Evolutionary conservation across 2,329 filamentous ascomycete species (phyloP), one percentile per base, ranked within the genome.

Genomic region (Claviceps paspali): DNA sequence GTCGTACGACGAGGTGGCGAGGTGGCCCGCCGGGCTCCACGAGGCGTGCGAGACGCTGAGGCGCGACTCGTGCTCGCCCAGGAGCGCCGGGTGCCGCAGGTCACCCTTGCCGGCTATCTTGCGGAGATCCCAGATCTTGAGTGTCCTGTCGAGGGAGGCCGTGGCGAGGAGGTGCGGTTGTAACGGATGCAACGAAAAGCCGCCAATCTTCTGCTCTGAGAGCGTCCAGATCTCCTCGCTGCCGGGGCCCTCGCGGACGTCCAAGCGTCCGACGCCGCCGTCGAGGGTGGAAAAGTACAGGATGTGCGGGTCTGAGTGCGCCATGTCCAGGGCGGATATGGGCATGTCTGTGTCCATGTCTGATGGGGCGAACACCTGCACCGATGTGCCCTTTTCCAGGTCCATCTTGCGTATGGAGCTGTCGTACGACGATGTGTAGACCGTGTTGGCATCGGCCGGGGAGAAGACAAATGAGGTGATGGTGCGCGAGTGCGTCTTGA

Each of bases 1-100:
- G 51, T 98, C 91, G 54, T 98, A 98, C 0, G 82, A 88, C 0
- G 86, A 82, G 0, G 91, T 98, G 0, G 87, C 91, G 5, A 98
- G 66, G 45, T 93, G 82, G 0, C 88, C 91, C 0, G 72, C 79
- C 0, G 75, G 67, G 43, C 86, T 91, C 77, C 87, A 98, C 0
- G 87, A 82, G 0, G 88, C 91, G 54, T 95, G 87, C 0, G 84
- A 93, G 0, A 98, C 87, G 0, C 84, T 93, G 0, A 96, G 63
- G 3, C 80, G 72, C 15, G 81, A 91, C 37, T 76, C 67, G 50
- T 98, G 87, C 53, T 91, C 80, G 6, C 82, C 88, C 0, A 96
- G 59, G 0, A 93, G 63, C 0, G 69, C 62, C 0, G 87, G 88
- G 2, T 73, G 61, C 1, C 72, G 62, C 18, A 64, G 55, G 4